Base-by-base conservation (phyloP, 177 flowering plant genomes). In the Vitis hybrid region DNA sequence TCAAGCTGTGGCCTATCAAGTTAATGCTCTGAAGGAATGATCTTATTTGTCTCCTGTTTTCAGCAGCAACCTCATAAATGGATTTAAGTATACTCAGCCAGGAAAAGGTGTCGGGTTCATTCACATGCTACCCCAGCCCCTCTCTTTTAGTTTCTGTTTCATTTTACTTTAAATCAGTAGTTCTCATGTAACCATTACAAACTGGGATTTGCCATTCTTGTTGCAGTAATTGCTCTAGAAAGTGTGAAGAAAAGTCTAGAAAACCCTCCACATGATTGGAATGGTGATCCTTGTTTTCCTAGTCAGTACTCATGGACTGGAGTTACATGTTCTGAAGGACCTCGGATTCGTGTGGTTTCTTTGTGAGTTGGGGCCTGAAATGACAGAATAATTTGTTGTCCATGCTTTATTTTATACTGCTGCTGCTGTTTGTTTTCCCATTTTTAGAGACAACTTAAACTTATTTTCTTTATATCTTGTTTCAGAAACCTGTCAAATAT, bases 251-350 rank as follows among this genome's bases (percentile, higher is more conserved):
- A 60, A 2, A 81, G 80, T 67, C 70, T 94, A 56, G 72, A 64
- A 62, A 89, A 87, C 72, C 71, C 84, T 60, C 98, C 98, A 48
- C 30, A 70, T 27, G 99, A 91, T 79, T 94, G 98, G 99, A 85
- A 64, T 73, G 98, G 98, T 50, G 99, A 94, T 83, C 99, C 99
- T 64, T 94, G 99, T 79, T 71, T 88, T 62, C 98, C 99, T 24
- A 75, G 65, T n/a, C 71, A 64, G 59, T 88, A 91, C 74, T 67
- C 91, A 49, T 94, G 99, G 99, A 89, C 96, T 64, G 99, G 98
- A 73, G 79, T 94, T 67, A 84, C 88, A 66, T 94, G 99, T 86
- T 86, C 91, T 52, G 80, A 74, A 40, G 97, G 94, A 66, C 50
- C 80, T 51, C 81, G 83, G 51, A 78, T 83, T 64, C 96, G 97